Evolutionary conservation across 352 stramenopile genomes (phyloP).

Genomic region (Pythium scleroteichum): DNA sequence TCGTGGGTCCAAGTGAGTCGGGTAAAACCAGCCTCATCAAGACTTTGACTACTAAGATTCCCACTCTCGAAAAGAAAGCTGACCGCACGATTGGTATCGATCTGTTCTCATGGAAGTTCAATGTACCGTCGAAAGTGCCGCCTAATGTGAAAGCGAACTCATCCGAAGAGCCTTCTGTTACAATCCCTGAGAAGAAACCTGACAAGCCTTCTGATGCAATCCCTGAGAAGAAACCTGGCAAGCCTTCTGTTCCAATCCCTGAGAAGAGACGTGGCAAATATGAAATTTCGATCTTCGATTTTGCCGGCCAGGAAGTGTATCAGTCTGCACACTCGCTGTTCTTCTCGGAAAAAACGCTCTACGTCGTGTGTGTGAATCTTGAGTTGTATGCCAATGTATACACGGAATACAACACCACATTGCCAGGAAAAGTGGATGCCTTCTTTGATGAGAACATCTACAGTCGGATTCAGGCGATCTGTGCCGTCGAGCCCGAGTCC

Average conservation of each 20-base stretch:
- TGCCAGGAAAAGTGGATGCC: not conserved
- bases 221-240: too few relatives aligned
- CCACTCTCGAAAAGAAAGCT: constrained; percentile 21
- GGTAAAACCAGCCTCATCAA: constrained; percentile 42
- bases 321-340: constrained; percentile 20
- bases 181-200: too few relatives aligned
- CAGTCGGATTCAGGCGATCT: constrained; percentile 8
- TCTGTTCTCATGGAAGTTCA: constrained; percentile 32
- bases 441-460: constrained; percentile 21
- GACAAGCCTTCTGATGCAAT: too few relatives aligned
- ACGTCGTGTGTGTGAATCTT: constrained; percentile 22
- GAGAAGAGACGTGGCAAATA: not conserved
- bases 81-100: constrained; percentile 36
- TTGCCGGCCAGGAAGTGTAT: constrained; percentile 25
- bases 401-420: not conserved
- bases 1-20: constrained; percentile 31
- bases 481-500: constrained; percentile 1
- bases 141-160: too few relatives aligned
- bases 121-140: not conserved
- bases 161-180: too few relatives aligned
- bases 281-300: constrained; percentile 19
- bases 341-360: constrained; percentile 19
- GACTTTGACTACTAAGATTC: constrained; percentile 17
- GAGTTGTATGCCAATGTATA: not conserved
- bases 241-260: too few relatives aligned